A percentile compares a stretch with the other conserved stretches of the same genome.
phyloP scores from a whole-genome alignment of 2,329 filamentous ascomycete species.

The Epichloe sylvatica region DNA sequence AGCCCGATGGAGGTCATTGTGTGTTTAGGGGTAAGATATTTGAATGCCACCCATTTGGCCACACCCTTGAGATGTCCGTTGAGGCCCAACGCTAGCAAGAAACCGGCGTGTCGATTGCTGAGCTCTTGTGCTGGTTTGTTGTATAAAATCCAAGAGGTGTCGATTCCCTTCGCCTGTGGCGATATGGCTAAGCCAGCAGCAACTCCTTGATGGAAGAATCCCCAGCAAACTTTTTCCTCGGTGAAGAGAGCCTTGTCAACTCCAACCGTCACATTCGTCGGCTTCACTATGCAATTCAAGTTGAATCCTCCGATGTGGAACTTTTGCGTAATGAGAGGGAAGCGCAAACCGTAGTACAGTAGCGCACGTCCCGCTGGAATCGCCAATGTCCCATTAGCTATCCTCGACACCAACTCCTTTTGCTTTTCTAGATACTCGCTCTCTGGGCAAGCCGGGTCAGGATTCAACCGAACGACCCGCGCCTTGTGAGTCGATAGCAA shows the following conservation, averaged over 20 bases:
- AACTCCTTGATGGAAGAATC: slow-evolving; percentile 93
- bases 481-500: slow-evolving; percentile 77
- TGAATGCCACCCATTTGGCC: slow-evolving; percentile 97
- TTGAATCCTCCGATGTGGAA: slow-evolving; percentile 85
- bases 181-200: slow-evolving; percentile 89
- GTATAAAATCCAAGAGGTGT: slow-evolving; percentile 97
- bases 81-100: slow-evolving; percentile 76
- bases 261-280: slow-evolving; percentile 82
- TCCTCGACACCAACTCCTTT: slow-evolving; percentile 73
- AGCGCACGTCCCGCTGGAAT: slow-evolving; percentile 78
- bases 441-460: slow-evolving; percentile 67
- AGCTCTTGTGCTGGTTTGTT: slow-evolving; percentile 81
- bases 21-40: slow-evolving; percentile 97
- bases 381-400: slow-evolving; percentile 77
- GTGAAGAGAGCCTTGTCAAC: slow-evolving; percentile 78
- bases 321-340: slow-evolving; percentile 83
- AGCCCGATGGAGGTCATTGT: slow-evolving; percentile 97
- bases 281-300: slow-evolving; percentile 80
- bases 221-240: slow-evolving; percentile 96
- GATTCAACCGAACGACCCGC: slow-evolving; percentile 62
- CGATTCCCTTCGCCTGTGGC: slow-evolving; percentile 77
- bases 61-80: slow-evolving; percentile 90
- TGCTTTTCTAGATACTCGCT: slow-evolving; percentile 82
- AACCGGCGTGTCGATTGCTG: slow-evolving; percentile 91
- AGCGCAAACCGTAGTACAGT: slow-evolving; percentile 74